phyloP scores from a whole-genome alignment of 2,329 filamentous ascomycete species.

The Plectosphaerella sp. region DNA sequence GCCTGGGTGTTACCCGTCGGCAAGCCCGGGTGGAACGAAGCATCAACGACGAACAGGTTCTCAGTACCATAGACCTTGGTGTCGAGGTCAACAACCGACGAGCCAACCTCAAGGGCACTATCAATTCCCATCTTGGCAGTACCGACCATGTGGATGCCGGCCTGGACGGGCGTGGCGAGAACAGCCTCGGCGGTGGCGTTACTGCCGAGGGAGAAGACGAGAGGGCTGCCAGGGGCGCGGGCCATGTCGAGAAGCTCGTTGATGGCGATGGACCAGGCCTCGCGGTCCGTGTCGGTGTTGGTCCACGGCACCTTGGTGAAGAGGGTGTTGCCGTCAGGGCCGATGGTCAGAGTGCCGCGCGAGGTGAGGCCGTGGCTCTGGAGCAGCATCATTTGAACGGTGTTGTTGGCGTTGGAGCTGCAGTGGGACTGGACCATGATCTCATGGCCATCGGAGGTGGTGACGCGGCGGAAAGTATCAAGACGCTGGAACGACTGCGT shows the following conservation, averaged over 20 bases:
- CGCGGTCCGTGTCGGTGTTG: constrained; percentile 14
- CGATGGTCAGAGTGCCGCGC: constrained; percentile 16
- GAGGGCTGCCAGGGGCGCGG: background rate
- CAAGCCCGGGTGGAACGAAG: constrained; percentile 52
- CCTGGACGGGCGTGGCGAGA: constrained; percentile 7
- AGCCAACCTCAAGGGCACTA: constrained; percentile 37
- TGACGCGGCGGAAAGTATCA: constrained; percentile 16
- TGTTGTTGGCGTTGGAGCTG: constrained; percentile 11
- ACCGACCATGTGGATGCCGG: constrained; percentile 11
- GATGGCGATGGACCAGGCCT: constrained; percentile 9
- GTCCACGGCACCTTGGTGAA: constrained; percentile 16
- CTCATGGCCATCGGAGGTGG: constrained; percentile 14
- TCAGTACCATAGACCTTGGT: constrained; percentile 56
- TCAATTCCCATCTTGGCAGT: constrained; percentile 38
- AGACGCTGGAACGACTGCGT: constrained; percentile 17
- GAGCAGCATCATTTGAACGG: constrained; percentile 14
- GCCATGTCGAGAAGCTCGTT: constrained; percentile 8
- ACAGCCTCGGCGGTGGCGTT: constrained; percentile 9
- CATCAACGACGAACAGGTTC: constrained; percentile 59
- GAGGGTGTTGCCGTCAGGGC: constrained; percentile 15
- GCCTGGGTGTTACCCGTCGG: constrained; percentile 12
- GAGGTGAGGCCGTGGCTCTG: constrained; percentile 19
- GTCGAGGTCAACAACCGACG: constrained; percentile 50
- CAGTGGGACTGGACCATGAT: constrained; percentile 19
- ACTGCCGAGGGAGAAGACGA: constrained; percentile 6